Evolutionary conservation across 108 stramenopile genomes (phyloP).

Genomic region (Cylindrotheca fusiformis): DNA sequence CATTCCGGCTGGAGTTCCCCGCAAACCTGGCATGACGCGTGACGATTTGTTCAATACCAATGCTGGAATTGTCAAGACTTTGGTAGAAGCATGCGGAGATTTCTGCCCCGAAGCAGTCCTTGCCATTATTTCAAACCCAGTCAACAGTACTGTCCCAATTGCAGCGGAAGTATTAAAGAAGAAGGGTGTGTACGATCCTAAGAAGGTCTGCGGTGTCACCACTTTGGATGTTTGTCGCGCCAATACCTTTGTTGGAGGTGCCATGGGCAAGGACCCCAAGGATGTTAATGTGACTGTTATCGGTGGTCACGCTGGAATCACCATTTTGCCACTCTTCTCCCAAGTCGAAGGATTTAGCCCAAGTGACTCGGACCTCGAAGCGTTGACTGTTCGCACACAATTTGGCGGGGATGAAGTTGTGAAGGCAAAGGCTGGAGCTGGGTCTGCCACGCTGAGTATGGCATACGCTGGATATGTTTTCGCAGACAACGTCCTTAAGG

Average conservation of each 20-base stretch:
- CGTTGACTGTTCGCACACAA: constrained; percentile 93
- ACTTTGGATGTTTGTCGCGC: constrained; percentile 98
- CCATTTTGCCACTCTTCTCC: constrained; percentile 97
- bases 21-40: constrained; percentile 97
- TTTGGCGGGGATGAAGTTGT: constrained; percentile 99
- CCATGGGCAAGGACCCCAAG: constrained; percentile 82
- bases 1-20: constrained; percentile 99
- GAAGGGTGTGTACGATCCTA: constrained; percentile 92
- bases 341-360: constrained; percentile 90
- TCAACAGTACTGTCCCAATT: constrained; percentile 99
- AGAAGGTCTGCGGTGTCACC: constrained; percentile 97
- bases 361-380: constrained; percentile 84
- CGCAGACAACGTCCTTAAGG: constrained; percentile 90
- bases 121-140: constrained; percentile 99
- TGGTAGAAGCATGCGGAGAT: constrained; percentile 95
- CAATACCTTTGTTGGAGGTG: constrained; percentile 95
- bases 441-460: constrained; percentile 97
- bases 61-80: constrained; percentile 85
- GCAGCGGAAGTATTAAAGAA: constrained; percentile 97
- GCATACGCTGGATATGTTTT: constrained; percentile 97
- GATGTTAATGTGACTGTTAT: constrained; percentile 94
- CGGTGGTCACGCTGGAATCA: constrained; percentile 99
- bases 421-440: constrained; percentile 99
- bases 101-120: constrained; percentile 94
- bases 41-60: constrained; percentile 83